Conservation (phyloP, 192 early-diverging fungal species). For the Coemansia biformis region DNA sequence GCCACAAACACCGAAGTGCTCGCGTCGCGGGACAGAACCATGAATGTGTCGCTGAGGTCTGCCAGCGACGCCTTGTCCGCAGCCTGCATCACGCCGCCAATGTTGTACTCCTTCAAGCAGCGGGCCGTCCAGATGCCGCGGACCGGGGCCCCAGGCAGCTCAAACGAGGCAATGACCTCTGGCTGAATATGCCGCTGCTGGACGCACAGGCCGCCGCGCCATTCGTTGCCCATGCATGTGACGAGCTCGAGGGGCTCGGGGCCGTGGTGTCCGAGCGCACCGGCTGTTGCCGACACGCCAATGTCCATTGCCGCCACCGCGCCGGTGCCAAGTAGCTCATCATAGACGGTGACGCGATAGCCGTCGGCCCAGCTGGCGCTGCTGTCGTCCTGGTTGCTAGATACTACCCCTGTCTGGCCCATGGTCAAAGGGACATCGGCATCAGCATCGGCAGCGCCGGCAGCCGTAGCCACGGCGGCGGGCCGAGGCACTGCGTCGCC, state of each 20-base stretch:
- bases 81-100: constrained; percentile 43
- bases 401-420: too few species aligned
- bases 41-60: constrained; percentile 28
- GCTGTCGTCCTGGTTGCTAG: too few species aligned
- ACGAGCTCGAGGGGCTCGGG: constrained; percentile 53
- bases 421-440: too few species aligned
- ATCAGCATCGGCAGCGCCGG: too few species aligned
- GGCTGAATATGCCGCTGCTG: constrained; percentile 61
- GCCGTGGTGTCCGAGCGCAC: not conserved
- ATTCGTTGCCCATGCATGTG: constrained; percentile 55
- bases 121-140: constrained; percentile 43
- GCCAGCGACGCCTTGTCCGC: constrained; percentile 25
- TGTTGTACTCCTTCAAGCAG: constrained; percentile 36
- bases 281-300: constrained; percentile 48
- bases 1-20: constrained; percentile 60
- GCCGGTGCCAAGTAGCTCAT: constrained; percentile 72
- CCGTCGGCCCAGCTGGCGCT: constrained; percentile 20
- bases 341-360: constrained; percentile 66
- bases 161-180: constrained; percentile 54
- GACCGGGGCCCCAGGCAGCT: constrained; percentile 43
- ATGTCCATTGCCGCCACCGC: constrained; percentile 71
- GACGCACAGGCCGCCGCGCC: constrained; percentile 55
- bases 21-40: constrained; percentile 37
- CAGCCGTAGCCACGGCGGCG: too few species aligned
- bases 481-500: too few species aligned